Percentiles rank a stretch among this genome's conserved stretches.
phyloP scores from a whole-genome alignment of 495 filamentous ascomycete genomes.

The Physcia stellaris region DNA sequence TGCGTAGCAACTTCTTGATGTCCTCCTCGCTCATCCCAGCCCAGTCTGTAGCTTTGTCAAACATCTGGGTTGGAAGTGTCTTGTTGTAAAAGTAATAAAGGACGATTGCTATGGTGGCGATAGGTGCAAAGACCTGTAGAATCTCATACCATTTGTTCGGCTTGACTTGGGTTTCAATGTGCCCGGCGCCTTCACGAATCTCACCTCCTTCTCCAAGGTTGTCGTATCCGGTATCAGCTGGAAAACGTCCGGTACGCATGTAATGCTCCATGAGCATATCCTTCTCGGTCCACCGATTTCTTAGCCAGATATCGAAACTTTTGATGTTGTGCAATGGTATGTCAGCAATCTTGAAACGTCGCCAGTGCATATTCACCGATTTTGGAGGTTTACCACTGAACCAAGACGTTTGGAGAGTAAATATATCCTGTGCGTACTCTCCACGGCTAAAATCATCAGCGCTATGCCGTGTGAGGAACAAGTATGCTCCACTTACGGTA shows the following conservation, averaged over 20 bases:
- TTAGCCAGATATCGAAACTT: constrained; percentile 60
- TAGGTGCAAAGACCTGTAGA: constrained; percentile 31
- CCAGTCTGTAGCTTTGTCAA: no score
- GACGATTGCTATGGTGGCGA: constrained; percentile 16
- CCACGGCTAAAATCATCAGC: constrained; percentile 35
- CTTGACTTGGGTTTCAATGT: constrained; percentile 35
- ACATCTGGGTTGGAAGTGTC: no score
- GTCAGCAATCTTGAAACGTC: constrained; percentile 48
- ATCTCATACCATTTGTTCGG: constrained; percentile 35
- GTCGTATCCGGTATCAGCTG: constrained; percentile 33
- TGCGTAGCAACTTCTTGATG: no score
- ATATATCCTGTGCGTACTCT: constrained; percentile 61
- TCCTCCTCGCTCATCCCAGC: no score
- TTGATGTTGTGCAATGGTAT: constrained; percentile 53
- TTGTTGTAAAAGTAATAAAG: constrained; percentile 20
- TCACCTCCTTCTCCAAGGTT: constrained; percentile 11
- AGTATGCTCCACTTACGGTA: constrained; percentile 53
- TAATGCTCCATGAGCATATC: constrained; percentile 63
- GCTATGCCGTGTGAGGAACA: background rate
- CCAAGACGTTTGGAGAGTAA: constrained; percentile 58
- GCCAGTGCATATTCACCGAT: constrained; percentile 78
- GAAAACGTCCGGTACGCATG: constrained; percentile 54
- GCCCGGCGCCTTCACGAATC: constrained; percentile 11
- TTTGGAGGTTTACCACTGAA: constrained; percentile 66
- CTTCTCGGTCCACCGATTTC: constrained; percentile 67